Conservation (phyloP, 805 yeast genomes). For the Clavispora carvajalis region DNA sequence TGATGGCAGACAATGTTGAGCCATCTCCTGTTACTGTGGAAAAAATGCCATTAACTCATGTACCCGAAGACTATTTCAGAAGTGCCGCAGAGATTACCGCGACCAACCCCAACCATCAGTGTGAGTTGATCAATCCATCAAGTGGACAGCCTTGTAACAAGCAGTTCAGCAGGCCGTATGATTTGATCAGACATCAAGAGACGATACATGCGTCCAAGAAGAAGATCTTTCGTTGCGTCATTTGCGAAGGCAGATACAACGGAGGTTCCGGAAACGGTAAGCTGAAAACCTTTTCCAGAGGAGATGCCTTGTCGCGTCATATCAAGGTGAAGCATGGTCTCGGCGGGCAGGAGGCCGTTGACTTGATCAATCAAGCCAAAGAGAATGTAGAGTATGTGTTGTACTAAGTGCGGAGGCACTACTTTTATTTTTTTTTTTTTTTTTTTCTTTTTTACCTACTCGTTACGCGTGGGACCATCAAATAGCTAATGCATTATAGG, state of each 20-base stretch:
- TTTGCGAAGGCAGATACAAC: conserved; percentile 41
- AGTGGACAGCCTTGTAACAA: conserved; percentile 65
- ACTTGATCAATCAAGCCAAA: conserved; percentile 69
- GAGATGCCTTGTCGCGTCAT: conserved; percentile 43
- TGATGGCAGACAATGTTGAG: conserved; percentile 1
- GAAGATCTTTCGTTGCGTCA: conserved; percentile 42
- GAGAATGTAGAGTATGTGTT: conserved; percentile 63
- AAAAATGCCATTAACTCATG: background rate
- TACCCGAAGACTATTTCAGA: conserved; percentile 10
- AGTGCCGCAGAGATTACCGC: conserved; percentile 30
- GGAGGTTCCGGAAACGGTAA: conserved; percentile 49
- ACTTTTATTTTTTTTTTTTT: background rate
- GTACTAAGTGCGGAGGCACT: background rate
- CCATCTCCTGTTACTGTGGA: background rate
- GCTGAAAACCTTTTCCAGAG: conserved; percentile 41
- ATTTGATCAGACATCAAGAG: conserved; percentile 42
- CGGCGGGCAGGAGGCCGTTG: conserved; percentile 59
- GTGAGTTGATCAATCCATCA: conserved; percentile 54
- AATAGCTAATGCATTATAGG: background rate
- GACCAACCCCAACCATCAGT: conserved; percentile 45
- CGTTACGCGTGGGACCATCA: background rate
- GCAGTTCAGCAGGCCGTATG: conserved; percentile 71
- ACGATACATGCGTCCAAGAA: conserved; percentile 44
- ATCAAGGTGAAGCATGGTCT: conserved; percentile 80
- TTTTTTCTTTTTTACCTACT: background rate